phyloP scores from a whole-genome alignment of 2,329 filamentous ascomycete species.

The Hymenoscyphus repandus region DNA sequence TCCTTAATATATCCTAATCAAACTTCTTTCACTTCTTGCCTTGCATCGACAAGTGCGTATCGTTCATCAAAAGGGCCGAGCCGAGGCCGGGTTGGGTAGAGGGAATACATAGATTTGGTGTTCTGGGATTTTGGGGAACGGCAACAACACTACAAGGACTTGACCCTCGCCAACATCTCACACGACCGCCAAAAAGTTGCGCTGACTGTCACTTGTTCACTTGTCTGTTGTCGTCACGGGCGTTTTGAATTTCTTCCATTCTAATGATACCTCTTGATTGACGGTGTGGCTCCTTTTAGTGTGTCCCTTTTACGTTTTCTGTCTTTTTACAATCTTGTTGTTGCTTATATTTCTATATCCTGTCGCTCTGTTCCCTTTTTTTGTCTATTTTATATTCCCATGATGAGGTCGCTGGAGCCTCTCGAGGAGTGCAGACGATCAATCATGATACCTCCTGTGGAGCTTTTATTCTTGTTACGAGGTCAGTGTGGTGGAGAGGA shows the following conservation, averaged over 20 bases:
- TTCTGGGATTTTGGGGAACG: background rate
- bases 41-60: background rate
- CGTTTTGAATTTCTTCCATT: conserved; percentile 3
- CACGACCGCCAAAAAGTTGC: background rate
- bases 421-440: background rate
- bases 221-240: background rate
- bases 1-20: background rate
- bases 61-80: conserved; percentile 1
- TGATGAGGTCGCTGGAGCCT: background rate
- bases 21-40: background rate
- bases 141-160: background rate
- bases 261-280: conserved; percentile 12
- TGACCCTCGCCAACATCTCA: background rate
- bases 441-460: conserved; percentile 2
- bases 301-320: background rate
- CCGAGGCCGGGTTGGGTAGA: background rate
- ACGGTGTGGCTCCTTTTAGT: conserved; percentile 5
- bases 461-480: background rate
- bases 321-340: background rate
- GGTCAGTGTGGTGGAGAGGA: no score
- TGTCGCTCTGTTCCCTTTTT: background rate
- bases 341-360: background rate
- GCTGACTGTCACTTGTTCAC: background rate
- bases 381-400: conserved; percentile 1
- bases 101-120: background rate